Base-by-base conservation (phyloP, 2,329 filamentous ascomycete species). In the Fusarium miscanthi region DNA sequence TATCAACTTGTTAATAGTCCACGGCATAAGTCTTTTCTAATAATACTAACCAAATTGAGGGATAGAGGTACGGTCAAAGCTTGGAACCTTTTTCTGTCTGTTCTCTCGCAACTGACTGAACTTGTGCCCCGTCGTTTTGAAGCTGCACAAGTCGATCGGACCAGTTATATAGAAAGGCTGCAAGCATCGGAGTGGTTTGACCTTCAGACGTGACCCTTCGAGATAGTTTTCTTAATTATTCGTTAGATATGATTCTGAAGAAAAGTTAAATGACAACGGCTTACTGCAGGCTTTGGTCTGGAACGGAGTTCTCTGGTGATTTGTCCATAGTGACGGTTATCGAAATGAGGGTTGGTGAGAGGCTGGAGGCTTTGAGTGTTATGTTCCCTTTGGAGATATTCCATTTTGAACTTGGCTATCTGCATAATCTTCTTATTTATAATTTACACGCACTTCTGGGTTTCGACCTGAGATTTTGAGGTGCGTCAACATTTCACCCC, bases 211-310 rank as follows among this genome's bases (percentile, higher is more conserved):
- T 21, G 0, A 10, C 25, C 12, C 7, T 21, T 3, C 5, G 2
- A 2, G 0, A 0, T 14, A 21, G 14, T 21, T 21, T 1, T 8
- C 43, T 30, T 27, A 0, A 0, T 46, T 2, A 16, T 30, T 46
- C 10, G 6, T 46, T 2, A 30, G 19, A 30, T 3, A 0, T 5
- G 1, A 3, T 6, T 46, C 0, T 14, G 3, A 2, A 14, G 8
- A 10, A 6, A 14, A 27, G 6, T 1, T 3, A 6, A 6, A 21
- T 1, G 0, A 7, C 2, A 7, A 27, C 4, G 5, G 12, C 25
- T 27, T 5, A 21, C 12, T 10, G 12, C 19, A 1, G 25, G 19
- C 12, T 30, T 30, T 46, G 19, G 1, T 2, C 6, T 21, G 11
- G 17, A 14, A 21, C 12, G 23, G 12, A 10, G 8, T 27, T 16